phyloP scores from a whole-genome alignment of 768 basidiomycete genomes.

The Ramaria sp. region DNA sequence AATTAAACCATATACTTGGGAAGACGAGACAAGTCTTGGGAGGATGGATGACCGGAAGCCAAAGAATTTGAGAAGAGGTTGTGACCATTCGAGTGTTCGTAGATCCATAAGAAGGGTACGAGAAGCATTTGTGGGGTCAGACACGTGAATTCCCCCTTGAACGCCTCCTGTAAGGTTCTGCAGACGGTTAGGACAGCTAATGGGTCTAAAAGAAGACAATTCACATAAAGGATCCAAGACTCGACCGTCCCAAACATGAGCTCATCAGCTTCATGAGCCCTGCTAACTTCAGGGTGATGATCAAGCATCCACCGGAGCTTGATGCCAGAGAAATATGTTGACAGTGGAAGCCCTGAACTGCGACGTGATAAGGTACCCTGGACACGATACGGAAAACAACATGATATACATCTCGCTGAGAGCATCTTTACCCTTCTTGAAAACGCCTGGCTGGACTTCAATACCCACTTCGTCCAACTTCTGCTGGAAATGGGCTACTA shows the following conservation, averaged over 20 bases:
- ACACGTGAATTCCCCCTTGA: slow-evolving; percentile 62
- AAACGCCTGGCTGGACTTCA: slow-evolving; percentile 51
- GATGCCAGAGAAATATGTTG: slow-evolving; percentile 96
- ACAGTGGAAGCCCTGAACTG: slow-evolving; percentile 88
- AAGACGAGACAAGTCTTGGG: slow-evolving; percentile 81
- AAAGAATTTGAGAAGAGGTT: slow-evolving; percentile 78
- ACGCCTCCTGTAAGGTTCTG: slow-evolving; percentile 81
- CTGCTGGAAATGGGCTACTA: slow-evolving; percentile 69
- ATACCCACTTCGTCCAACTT: slow-evolving; percentile 66
- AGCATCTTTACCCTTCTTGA: slow-evolving; percentile 59
- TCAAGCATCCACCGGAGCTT: slow-evolving; percentile 97
- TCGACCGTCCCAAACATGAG: slow-evolving; percentile 93
- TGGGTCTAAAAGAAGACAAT: background rate
- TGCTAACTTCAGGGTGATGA: slow-evolving; percentile 60
- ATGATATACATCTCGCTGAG: slow-evolving; percentile 54
- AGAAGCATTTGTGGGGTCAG: slow-evolving; percentile 93
- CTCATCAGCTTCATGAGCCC: slow-evolving; percentile 72
- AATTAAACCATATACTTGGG: slow-evolving; percentile 83
- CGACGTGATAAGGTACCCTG: slow-evolving; percentile 11
- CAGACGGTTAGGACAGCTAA: background rate
- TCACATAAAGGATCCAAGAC: slow-evolving; percentile 88
- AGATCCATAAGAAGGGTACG: slow-evolving; percentile 89
- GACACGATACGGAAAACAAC: slow-evolving; percentile 4
- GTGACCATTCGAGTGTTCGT: slow-evolving; percentile 72
- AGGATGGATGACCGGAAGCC: slow-evolving; percentile 66